Evolutionary conservation across 1,139 yeast genomes (phyloP).

Genomic region (Blastobotrys capitulatus): DNA sequence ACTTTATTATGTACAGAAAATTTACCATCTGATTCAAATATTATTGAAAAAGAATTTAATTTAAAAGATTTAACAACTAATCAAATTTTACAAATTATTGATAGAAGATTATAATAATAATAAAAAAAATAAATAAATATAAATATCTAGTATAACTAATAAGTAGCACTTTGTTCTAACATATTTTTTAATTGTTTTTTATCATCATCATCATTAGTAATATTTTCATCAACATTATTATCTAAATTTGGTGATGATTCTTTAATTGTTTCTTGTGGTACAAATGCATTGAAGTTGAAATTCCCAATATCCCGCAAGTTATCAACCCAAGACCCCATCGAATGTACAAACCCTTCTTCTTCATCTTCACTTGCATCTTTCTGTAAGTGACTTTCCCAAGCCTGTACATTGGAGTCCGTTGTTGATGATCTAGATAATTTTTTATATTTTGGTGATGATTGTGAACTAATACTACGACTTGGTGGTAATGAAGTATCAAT

Average conservation of each 20-base stretch:
- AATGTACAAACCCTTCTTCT: constrained; percentile 27
- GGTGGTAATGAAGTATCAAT: constrained; percentile 9
- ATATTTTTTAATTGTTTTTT: constrained; percentile 1
- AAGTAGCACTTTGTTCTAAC: constrained; percentile 2
- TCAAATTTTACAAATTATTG: constrained; percentile 17
- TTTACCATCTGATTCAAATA: not conserved
- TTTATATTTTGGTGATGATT: not conserved
- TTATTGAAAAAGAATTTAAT: not conserved
- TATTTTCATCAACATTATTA: not conserved
- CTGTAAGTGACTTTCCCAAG: constrained; percentile 25
- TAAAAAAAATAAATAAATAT: not conserved
- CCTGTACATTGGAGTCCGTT: constrained; percentile 12
- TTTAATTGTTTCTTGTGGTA: not conserved
- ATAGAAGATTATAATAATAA: not conserved
- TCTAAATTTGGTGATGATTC: not conserved
- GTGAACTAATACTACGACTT: not conserved
- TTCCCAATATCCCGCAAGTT: constrained; percentile 23
- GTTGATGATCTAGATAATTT: not conserved
- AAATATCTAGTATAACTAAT: not conserved
- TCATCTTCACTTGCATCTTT: constrained; percentile 22
- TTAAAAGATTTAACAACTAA: constrained; percentile 14
- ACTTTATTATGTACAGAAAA: constrained; percentile 17
- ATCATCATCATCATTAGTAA: not conserved
- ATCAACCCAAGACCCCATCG: constrained; percentile 26
- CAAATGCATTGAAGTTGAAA: constrained; percentile 11